A percentile compares a stretch with the other conserved stretches of the same genome.
phyloP scores from a whole-genome alignment of 805 yeast species.

The Yarrowia divulgata region DNA sequence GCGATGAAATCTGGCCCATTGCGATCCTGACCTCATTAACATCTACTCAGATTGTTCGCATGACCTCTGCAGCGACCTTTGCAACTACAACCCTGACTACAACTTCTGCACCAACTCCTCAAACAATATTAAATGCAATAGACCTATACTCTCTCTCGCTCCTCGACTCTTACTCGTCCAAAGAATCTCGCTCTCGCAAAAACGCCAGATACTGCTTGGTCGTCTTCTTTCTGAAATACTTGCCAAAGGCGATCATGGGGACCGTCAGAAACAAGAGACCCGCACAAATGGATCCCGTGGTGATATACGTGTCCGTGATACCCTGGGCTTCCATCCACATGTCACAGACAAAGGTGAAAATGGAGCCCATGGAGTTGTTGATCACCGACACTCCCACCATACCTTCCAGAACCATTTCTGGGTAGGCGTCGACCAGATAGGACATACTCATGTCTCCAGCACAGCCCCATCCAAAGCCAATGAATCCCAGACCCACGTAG shows the following conservation, averaged over 20 bases:
- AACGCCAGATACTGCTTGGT: constrained; percentile 42
- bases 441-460: constrained; percentile 66
- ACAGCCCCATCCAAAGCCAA: constrained; percentile 64
- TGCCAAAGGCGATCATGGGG: constrained; percentile 69
- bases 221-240: constrained; percentile 56
- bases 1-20: no score
- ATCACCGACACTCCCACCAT: constrained; percentile 65
- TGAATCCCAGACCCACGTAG: constrained; percentile 62
- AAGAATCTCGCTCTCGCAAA: constrained; percentile 42
- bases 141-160: no score
- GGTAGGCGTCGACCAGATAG: constrained; percentile 64
- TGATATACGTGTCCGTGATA: constrained; percentile 61
- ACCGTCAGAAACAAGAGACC: constrained; percentile 61
- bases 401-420: constrained; percentile 60
- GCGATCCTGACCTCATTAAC: no score
- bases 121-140: no score
- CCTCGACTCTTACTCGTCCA: constrained; percentile 8
- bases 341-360: constrained; percentile 66
- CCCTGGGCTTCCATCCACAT: constrained; percentile 64
- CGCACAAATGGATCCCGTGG: constrained; percentile 63
- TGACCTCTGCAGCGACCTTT: no score
- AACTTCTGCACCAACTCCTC: no score
- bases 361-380: constrained; percentile 66
- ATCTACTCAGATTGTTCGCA: no score
- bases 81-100: no score